Evolutionary conservation across 345 rosid genomes (phyloP), one percentile per base, ranked within the genome.

Genomic region (Fremontodendron californicum): DNA sequence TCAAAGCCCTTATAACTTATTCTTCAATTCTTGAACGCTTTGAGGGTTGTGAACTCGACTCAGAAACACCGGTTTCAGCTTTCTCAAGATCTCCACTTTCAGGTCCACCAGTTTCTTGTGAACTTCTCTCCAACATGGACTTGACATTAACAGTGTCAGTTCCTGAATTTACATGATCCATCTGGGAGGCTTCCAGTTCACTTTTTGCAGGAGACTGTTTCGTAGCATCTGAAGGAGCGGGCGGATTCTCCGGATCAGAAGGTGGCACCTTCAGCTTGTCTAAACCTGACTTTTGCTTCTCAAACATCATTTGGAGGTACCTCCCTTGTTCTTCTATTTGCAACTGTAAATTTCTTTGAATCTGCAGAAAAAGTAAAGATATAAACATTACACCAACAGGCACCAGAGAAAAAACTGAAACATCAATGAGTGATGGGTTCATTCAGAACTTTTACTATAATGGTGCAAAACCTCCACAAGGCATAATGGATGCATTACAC

Each of bases 321-420:
- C 85, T 89, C 75, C 99, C 99, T 82, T 95, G 97, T 83, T 95
- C 99, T 88, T 95, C 99, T 79, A 95, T 93, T 10, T 90, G 91
- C 78, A 94, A 84, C 87, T 93, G 98, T 76, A 95, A 82, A 78
- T 87, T 95, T 80, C 98, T 87, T 86, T 93, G 97, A 66, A 95
- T 93, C 98, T 93, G 89, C 64, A 60, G 55, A 71, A 48, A 54
- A 54, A 29, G 16, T 4, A 33, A 11, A 1, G 3, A 27, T 12
- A 61, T 5, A 29, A 27, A 15, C 15, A 46, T 5, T 10, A 11
- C 35, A 25, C 58, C 58, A 61, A 23, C 9, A 23, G 63, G 35
- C 31, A 58, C 33, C 63, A 58, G 35, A 15, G 9, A 29, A 29
- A 60, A 29, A 13, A 61, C 39, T 13, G 65, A 29, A 61, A 61